Conservation (phyloP, 1,139 yeast species). For the Casaregolazyma suthepensis region DNA sequence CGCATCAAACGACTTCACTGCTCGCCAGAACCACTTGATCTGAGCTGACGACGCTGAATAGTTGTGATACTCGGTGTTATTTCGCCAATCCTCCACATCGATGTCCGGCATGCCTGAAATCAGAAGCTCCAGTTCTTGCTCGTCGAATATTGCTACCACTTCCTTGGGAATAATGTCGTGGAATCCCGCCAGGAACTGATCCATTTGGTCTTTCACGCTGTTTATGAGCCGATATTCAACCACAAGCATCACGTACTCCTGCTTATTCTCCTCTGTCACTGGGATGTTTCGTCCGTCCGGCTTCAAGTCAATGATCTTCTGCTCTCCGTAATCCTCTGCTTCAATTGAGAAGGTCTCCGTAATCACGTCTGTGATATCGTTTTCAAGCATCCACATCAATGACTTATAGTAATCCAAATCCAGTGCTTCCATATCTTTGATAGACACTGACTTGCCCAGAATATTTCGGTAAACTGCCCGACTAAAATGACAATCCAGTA, state of each 20-base stretch:
- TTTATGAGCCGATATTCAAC: conserved; percentile 82
- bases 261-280: conserved; percentile 87
- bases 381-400: conserved; percentile 91
- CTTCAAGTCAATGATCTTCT: conserved; percentile 67
- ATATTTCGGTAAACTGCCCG: conserved; percentile 90
- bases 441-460: conserved; percentile 71
- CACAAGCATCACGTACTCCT: conserved; percentile 77
- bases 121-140: conserved; percentile 87
- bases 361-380: conserved; percentile 90
- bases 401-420: conserved; percentile 92
- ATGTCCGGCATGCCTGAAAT: conserved; percentile 95
- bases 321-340: conserved; percentile 91
- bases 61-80: conserved; percentile 74
- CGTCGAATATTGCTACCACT: conserved; percentile 82
- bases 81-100: conserved; percentile 93
- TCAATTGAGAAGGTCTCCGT: conserved; percentile 96
- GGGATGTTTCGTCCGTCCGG: conserved; percentile 79
- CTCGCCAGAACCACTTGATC: conserved; percentile 97
- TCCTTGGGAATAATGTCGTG: conserved; percentile 90
- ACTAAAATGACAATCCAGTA: conserved; percentile 91
- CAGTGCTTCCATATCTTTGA: conserved; percentile 91
- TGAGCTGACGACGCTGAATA: conserved; percentile 82
- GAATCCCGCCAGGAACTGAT: conserved; percentile 78
- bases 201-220: conserved; percentile 84
- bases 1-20: conserved; percentile 86